These are phyloP conservation scores for Ogataea nakhonphanomensis DNA, from an alignment of 805 yeast genomes.

Conservation along the genomic window DNA sequence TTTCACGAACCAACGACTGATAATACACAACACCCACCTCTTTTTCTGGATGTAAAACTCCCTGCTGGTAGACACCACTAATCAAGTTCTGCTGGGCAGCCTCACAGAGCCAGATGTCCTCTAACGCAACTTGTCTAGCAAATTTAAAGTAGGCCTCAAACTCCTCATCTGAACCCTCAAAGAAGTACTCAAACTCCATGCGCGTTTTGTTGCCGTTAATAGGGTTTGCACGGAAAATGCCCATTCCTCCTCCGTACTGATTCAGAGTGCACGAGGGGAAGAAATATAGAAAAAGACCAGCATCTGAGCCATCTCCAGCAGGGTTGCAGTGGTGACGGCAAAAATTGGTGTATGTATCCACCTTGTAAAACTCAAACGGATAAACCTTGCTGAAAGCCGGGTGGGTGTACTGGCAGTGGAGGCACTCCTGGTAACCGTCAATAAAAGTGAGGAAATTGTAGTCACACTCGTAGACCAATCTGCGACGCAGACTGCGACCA, in stretches of 20 bases:
- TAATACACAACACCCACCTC: constrained; percentile 27
- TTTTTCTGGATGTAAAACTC: constrained; percentile 28
- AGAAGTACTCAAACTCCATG: constrained; percentile 32
- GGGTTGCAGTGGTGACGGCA: constrained; percentile 28
- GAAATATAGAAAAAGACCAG: constrained; percentile 28
- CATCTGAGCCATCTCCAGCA: constrained; percentile 10
- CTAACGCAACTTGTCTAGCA: constrained; percentile 32
- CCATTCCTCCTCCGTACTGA: constrained; percentile 31
- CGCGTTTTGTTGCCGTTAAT: constrained; percentile 25
- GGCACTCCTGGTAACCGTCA: constrained; percentile 30
- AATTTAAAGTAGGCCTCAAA: constrained; percentile 28
- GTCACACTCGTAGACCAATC: constrained; percentile 25
- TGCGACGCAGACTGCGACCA: constrained; percentile 18
- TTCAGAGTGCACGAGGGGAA: constrained; percentile 30
- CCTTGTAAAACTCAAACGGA: constrained; percentile 28
- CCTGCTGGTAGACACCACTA: constrained; percentile 24
- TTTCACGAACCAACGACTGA: constrained; percentile 19
- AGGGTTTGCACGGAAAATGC: constrained; percentile 30
- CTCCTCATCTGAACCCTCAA: constrained; percentile 27
- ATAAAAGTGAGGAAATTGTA: constrained; percentile 25
- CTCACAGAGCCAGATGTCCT: constrained; percentile 31
- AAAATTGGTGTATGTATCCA: constrained; percentile 27
- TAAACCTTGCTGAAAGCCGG: constrained; percentile 27
- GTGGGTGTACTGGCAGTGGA: constrained; percentile 29
- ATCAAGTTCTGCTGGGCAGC: constrained; percentile 27